Evolutionary conservation across 352 stramenopile genomes (phyloP), one percentile per base, ranked within the genome.

Genomic region (Phytophthora litchii): DNA sequence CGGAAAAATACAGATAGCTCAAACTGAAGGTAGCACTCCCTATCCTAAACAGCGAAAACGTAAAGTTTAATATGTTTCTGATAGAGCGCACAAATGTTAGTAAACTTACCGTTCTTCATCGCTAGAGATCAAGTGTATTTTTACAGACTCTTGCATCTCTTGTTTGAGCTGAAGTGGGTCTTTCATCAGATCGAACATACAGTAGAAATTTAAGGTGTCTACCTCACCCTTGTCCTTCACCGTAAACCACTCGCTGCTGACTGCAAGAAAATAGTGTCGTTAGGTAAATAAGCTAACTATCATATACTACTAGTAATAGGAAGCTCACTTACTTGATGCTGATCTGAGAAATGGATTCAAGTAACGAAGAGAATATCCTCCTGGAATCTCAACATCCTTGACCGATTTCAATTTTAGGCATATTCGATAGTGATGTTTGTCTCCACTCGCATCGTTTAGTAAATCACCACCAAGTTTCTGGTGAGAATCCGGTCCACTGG

Each of bases 1-100:
- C 66, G 1, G 83, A 90, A 29, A 82, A 89, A 50, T 72, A 91
- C 12, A 92, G 40, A 34, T 88, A 92, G 50, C 81, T 89, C n/a
- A 92, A 61, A 48, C 76, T 91, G 63, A 92, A 92, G 10, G 81
- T 51, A 5, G 74, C 67, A 31, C 43, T 77, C 16, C 74, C 81
- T 2, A 82, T 56, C 25, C 63, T 72, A 55, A 34, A 34, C 3
- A 52, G 16, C 7, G 27, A 23, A 44, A 46, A 34, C 5, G 25
- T 29, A 38, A 50, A 41, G 5, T 4, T 49, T 43, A 38, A 19
- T 19, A 12, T 7, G 32, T 25, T 17, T 42, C 23, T 25, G 3
- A 27, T 27, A 27, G 23, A 13, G 13, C 14, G 12, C 23, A 5
- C 23, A 38, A 49, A 31, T 6, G 21, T n/a, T 16, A 13, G 17